Evolutionary conservation across 176 grass and related monocot species (phyloP), one percentile per base, ranked within the genome.

Genomic region (Zoysia japonica): DNA sequence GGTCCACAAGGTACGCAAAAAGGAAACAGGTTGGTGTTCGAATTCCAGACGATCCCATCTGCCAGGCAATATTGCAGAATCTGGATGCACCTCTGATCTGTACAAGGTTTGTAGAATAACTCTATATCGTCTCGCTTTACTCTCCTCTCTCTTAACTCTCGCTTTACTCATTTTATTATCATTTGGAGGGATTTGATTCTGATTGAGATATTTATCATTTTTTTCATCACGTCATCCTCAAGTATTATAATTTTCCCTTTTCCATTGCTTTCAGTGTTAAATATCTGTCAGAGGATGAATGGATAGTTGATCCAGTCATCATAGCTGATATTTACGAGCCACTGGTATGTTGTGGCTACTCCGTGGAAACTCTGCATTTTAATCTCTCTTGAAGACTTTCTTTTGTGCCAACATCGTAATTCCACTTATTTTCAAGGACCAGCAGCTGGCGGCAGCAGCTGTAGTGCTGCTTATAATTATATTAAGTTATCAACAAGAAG

Each of bases 281-380:
- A 88, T 91, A 86, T 89, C 79, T 91, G 16, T 86, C 80, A 1
- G 90, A 99, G 78, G 90, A 94, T 76, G 87, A 93, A 78, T 99
- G 96, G 96, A 92, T 95, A 84, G 80, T 99, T 61, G 92, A 99
- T 84, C 92, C 96, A 48, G 88, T 85, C 57, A 82, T 85, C 42
- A 95, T 99, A 47, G 90, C 88, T 2, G 88, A 99, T 82, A 85
- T 88, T 75, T 95, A 93, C 39, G 88, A 93, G 83, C 78, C 79
- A 84, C 90, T 93, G 90, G 92, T 99, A 84, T 75, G n/a, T 38
- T 61, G 43, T 11, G 7, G 3, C 3, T 76, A 4, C 50, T 13
- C 56, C 65, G 28, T 28, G 49, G 56, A 80, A 88, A 57, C n/a
- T 65, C 5, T 71, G 8, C 13, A 8, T 16, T 49, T 8, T 20